Evolutionary conservation across 2,329 filamentous ascomycete species (phyloP).

Genomic region (Periglandula ipomoeae): DNA sequence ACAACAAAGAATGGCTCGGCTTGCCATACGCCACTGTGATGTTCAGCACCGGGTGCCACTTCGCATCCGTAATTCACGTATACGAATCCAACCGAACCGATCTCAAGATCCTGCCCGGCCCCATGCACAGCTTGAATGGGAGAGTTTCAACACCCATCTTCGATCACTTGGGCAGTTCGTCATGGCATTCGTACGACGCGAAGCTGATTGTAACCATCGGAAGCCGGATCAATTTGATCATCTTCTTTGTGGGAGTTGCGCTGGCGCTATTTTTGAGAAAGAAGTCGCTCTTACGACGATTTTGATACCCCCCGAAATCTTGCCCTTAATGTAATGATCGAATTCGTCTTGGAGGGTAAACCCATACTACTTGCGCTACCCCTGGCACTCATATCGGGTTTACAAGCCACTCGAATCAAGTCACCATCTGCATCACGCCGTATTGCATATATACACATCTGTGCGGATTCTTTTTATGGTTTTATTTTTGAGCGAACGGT

Average conservation of each 20-base stretch:
- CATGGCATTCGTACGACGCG: slow-evolving; percentile 31
- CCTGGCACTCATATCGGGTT: neutral
- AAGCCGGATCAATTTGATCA: slow-evolving; percentile 9
- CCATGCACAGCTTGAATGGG: slow-evolving; percentile 30
- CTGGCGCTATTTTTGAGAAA: slow-evolving; percentile 13
- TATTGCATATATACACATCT: slow-evolving; percentile 1
- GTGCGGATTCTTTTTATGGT: too few relatives aligned
- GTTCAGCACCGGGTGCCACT: slow-evolving; percentile 34
- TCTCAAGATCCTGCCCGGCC: slow-evolving; percentile 27
- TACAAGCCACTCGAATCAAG: neutral
- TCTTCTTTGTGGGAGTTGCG: slow-evolving; percentile 13
- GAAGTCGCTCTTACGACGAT: slow-evolving; percentile 11
- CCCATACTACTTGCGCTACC: neutral
- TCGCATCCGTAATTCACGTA: slow-evolving; percentile 31
- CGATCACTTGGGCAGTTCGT: slow-evolving; percentile 31
- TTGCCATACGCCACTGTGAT: slow-evolving; percentile 31
- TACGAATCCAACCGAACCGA: slow-evolving; percentile 21
- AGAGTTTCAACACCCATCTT: slow-evolving; percentile 30
- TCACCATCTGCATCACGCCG: neutral
- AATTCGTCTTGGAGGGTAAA: neutral
- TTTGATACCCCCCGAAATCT: slow-evolving; percentile 5
- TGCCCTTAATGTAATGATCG: neutral
- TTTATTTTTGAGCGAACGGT: slow-evolving; percentile 5
- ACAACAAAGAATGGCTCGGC: slow-evolving; percentile 29
- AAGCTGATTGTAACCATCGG: slow-evolving; percentile 13